Evolutionary conservation across 768 basidiomycete genomes (phyloP), one percentile per base, ranked within the genome.

Genomic region (Rhodotorula taiwanensis): DNA sequence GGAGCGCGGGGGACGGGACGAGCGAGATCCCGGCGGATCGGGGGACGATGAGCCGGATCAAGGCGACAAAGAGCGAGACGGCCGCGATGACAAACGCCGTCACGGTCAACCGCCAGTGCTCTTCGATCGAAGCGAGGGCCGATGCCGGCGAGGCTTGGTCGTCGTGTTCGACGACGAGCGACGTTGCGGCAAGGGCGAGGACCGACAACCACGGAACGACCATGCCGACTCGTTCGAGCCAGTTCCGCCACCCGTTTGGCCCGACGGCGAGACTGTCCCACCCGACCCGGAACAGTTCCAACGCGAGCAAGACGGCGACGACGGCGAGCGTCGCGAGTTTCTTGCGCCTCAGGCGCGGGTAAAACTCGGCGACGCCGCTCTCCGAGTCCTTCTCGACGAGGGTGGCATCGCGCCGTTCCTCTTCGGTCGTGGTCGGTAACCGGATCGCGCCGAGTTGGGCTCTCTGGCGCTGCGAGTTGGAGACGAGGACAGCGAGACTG

Each of bases 81-180:
- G 58, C 21, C n/a, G 62, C 33, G 44, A 68, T 49, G 47, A 42
- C 6, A 14, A 59, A 54, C 31, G 60, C 36, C 16, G 52, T 23
- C 55, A 64, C 34, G 34, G 67, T 68, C 55, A 51, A 60, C 41
- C 45, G 52, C 67, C 67, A 68, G 52, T 68, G 67, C 3, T 52
- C 39, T 3, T 58, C 59, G 51, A 51, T 41, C 50, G 28, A 3
- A 23, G 18, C 8, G 55, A 31, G 42, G 36, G 16, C n/a, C n/a
- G n/a, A n/a, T n/a, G n/a, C n/a, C n/a, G n/a, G n/a, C n/a, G n/a
- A n/a, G n/a, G n/a, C n/a, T n/a, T n/a, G n/a, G n/a, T n/a, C n/a
- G 56, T 62, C 9, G 51, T 49, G 23, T 9, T 31, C 23, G 30
- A 52, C n/a, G 66, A 50, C 36, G 51, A 68, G 28, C 5, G 67